Conservation (phyloP, 768 basidiomycete species). For the Ramaria sp. region DNA sequence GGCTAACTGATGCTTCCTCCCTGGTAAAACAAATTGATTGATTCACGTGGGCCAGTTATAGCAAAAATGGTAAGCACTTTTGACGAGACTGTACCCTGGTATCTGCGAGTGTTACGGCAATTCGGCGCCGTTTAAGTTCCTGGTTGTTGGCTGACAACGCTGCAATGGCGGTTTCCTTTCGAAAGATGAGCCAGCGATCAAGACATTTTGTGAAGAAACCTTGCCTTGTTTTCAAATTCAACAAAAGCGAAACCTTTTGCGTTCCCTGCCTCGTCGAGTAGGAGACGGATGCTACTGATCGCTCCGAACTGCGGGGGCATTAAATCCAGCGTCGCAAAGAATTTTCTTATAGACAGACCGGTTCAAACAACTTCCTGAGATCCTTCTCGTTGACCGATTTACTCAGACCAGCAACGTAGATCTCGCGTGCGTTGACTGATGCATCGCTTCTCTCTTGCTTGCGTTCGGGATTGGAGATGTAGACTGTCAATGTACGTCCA, state of each 20-base stretch:
- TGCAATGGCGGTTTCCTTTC: conserved; percentile 54
- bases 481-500: conserved; percentile 59
- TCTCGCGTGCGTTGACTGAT: conserved; percentile 70
- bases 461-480: conserved; percentile 82
- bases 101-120: conserved; percentile 82
- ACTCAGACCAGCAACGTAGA: conserved; percentile 83
- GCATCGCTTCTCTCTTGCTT: conserved; percentile 88
- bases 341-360: conserved; percentile 34
- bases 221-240: conserved; percentile 78
- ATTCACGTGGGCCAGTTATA: background rate
- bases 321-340: background rate
- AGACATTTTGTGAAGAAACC: conserved; percentile 12
- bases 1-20: conserved; percentile 21
- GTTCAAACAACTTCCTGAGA: conserved; percentile 65
- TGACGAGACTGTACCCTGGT: conserved; percentile 46
- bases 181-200: background rate
- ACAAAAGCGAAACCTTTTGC: conserved; percentile 87
- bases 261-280: conserved; percentile 55
- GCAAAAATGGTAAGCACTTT: conserved; percentile 29
- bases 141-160: conserved; percentile 76
- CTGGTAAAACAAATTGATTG: background rate
- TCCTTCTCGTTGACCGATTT: conserved; percentile 70
- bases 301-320: conserved; percentile 53
- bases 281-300: conserved; percentile 74
- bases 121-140: conserved; percentile 82